Evolutionary conservation across 495 filamentous ascomycete genomes (phyloP).

Genomic region (Podospora conica): DNA sequence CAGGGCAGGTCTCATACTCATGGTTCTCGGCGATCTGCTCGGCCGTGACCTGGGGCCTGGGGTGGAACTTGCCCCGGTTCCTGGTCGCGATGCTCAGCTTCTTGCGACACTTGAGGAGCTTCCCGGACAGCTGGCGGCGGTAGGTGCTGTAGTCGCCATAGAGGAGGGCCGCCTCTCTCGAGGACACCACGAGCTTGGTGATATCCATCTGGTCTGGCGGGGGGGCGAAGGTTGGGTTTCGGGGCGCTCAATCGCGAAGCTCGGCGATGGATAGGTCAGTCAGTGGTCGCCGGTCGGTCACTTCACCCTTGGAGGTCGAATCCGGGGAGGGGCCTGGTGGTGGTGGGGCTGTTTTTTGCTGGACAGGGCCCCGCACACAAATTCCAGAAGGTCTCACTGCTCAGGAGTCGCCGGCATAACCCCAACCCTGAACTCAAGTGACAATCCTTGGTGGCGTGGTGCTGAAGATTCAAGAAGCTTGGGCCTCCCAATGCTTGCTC

Average conservation of each 20-base stretch:
- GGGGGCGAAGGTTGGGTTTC: background rate
- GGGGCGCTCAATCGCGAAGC: background rate
- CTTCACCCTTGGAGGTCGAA: background rate
- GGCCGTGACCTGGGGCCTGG: conserved; percentile 63
- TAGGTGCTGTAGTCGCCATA: conserved; percentile 87
- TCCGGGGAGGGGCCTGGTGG: background rate
- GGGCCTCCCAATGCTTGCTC: background rate
- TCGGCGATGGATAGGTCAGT: background rate
- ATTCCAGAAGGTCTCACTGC: background rate
- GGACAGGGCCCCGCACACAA: background rate
- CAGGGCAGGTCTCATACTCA: conserved; percentile 51
- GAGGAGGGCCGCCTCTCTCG: conserved; percentile 72
- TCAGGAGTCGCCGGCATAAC: background rate
- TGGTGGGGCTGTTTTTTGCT: background rate
- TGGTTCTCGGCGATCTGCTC: conserved; percentile 71
- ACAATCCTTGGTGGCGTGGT: background rate
- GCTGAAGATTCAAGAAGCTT: background rate
- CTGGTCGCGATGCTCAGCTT: conserved; percentile 73
- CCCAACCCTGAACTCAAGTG: background rate
- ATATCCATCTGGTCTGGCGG: conserved; percentile 64
- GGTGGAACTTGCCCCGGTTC: conserved; percentile 76
- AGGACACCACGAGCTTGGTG: conserved; percentile 71
- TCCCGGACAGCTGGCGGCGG: conserved; percentile 68
- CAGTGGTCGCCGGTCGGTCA: background rate
- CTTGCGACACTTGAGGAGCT: conserved; percentile 76